These are phyloP conservation scores for Macrophomina tecta DNA, from an alignment of 2,329 filamentous ascomycete species.

Conservation along the genomic window DNA sequence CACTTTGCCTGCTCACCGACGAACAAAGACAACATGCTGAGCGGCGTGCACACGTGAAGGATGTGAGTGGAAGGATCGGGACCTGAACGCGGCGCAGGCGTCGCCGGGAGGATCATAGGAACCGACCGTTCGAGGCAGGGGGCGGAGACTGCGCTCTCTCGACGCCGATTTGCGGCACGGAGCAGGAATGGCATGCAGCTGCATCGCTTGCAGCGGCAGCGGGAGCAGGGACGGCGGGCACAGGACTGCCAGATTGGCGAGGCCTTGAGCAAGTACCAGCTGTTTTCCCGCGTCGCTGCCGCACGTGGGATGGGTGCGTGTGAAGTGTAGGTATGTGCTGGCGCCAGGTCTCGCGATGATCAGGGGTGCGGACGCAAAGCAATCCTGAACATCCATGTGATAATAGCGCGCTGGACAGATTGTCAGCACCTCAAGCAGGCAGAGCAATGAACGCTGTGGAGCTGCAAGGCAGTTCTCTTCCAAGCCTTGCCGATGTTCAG, in stretches of 20 bases:
- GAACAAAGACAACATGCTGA: not conserved
- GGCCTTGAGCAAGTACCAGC: not conserved
- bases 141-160: conserved; percentile 1
- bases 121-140: not conserved
- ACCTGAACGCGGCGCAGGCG: conserved; percentile 10
- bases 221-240: not conserved
- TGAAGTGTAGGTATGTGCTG: not conserved
- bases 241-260: not conserved
- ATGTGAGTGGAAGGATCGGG: not conserved
- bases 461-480: not conserved
- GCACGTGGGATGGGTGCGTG: not conserved
- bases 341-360: not conserved
- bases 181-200: not conserved
- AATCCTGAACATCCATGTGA: not conserved
- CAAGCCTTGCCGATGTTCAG: not conserved
- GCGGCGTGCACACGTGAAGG: not conserved
- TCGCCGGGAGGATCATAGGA: not conserved
- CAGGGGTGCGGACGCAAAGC: not conserved
- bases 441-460: not conserved
- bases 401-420: not conserved
- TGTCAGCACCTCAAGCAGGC: not conserved
- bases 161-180: conserved; percentile 10
- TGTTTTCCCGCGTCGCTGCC: not conserved
- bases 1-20: not conserved
- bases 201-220: not conserved